phyloP scores from a whole-genome alignment of 108 stramenopile genomes.

The Epipyxis sp. region DNA sequence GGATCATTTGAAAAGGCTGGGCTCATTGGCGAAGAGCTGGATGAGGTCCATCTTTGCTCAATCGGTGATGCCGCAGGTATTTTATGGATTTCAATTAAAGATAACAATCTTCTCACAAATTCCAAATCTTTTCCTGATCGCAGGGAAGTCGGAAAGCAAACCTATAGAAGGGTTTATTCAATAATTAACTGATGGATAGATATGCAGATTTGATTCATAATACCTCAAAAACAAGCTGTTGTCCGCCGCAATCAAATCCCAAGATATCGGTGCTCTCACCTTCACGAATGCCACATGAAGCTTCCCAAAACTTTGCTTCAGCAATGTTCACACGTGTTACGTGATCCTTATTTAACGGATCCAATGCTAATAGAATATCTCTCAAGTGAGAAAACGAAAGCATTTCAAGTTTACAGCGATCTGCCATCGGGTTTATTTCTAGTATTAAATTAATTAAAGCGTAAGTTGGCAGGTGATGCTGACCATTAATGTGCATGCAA shows the following conservation, averaged over 20 bases:
- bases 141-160: too few relatives aligned
- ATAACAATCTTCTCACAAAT: conserved; percentile 71
- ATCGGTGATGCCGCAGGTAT: conserved; percentile 92
- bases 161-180: conserved; percentile 44
- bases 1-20: conserved; percentile 63
- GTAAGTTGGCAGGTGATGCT: conserved; percentile 44
- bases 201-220: too few relatives aligned
- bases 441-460: conserved; percentile 65
- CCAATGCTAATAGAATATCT: conserved; percentile 73
- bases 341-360: conserved; percentile 77
- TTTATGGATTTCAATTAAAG: conserved; percentile 67
- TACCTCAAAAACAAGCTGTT: conserved; percentile 96
- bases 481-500: neutral
- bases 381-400: conserved; percentile 89
- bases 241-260: conserved; percentile 97
- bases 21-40: conserved; percentile 75
- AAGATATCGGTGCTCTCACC: conserved; percentile 57
- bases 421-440: neutral
- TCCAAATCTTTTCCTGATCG: conserved; percentile 69
- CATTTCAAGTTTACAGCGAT: conserved; percentile 54
- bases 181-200: conserved; percentile 75
- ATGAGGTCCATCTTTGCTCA: conserved; percentile 92
- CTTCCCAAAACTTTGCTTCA: conserved; percentile 91
- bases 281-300: conserved; percentile 62
- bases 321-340: conserved; percentile 86